phyloP scores from a whole-genome alignment of 108 stramenopile genomes.

The Nannochloropsis gaditana region DNA sequence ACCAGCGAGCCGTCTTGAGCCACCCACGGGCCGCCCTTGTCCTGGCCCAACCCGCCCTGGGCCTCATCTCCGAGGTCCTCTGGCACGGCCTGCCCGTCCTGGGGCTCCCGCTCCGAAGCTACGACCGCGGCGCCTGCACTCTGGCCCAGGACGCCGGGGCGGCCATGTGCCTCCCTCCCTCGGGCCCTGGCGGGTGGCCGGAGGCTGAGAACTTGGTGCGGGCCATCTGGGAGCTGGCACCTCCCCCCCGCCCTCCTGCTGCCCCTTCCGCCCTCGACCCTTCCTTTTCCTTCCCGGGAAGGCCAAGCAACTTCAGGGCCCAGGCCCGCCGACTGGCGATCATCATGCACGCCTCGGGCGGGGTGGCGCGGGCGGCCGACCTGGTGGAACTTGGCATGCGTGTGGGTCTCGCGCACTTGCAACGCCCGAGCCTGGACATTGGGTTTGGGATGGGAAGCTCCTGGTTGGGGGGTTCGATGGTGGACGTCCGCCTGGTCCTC shows the following conservation, averaged over 20 bases:
- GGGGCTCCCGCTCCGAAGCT: neutral
- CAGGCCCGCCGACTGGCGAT: neutral
- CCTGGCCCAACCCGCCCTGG: neutral
- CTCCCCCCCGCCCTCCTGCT: neutral
- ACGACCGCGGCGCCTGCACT: neutral
- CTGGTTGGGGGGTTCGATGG: constrained; percentile 14
- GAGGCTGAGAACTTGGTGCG: neutral
- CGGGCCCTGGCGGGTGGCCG: neutral
- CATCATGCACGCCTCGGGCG: neutral
- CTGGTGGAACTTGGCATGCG: constrained; percentile 10
- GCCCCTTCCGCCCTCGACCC: neutral
- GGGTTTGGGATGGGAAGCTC: neutral
- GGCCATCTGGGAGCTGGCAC: neutral
- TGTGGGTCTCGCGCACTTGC: neutral
- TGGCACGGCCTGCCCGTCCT: neutral
- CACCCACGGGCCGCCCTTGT: neutral
- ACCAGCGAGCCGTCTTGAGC: neutral
- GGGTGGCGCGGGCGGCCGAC: constrained; percentile 11
- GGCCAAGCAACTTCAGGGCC: neutral
- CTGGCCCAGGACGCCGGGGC: constrained; percentile 7
- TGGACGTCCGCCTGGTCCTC: neutral
- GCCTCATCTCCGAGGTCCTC: neutral
- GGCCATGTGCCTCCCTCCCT: neutral
- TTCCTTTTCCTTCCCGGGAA: neutral
- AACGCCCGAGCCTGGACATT: neutral